phyloP scores from a whole-genome alignment of 2,329 filamentous ascomycete genomes.

The Aspergillus costaricaensis region DNA sequence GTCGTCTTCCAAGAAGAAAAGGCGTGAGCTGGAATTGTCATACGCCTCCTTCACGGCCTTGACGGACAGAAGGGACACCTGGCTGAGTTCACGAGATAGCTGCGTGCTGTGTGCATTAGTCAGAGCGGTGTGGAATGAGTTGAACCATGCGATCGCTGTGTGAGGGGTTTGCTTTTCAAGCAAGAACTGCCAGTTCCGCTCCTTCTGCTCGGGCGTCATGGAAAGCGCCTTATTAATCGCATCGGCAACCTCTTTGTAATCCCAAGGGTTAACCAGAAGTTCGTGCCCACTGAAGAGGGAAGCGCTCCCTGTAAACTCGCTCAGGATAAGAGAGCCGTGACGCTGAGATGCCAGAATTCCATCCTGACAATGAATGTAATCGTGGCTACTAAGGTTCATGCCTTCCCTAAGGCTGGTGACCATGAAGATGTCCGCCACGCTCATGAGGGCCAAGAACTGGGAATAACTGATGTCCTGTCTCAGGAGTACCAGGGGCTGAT shows the following conservation, averaged over 20 bases:
- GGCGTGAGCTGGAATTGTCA: constrained; percentile 61
- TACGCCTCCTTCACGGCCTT: constrained; percentile 66
- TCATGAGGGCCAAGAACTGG: constrained; percentile 87
- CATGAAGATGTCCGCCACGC: constrained; percentile 85
- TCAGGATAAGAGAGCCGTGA: constrained; percentile 84
- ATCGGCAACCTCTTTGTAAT: constrained; percentile 81
- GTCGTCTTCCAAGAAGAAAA: constrained; percentile 91
- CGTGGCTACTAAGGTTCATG: constrained; percentile 94
- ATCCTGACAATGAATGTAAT: constrained; percentile 90
- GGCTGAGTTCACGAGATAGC: constrained; percentile 73
- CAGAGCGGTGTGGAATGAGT: constrained; percentile 67
- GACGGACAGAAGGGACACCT: constrained; percentile 76
- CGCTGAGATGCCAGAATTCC: constrained; percentile 71
- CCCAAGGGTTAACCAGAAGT: constrained; percentile 89
- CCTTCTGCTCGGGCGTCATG: constrained; percentile 75
- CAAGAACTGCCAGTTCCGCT: constrained; percentile 71
- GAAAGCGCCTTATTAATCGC: constrained; percentile 80
- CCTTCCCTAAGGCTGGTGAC: constrained; percentile 92
- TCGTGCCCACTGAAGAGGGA: constrained; percentile 78
- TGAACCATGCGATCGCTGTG: constrained; percentile 81
- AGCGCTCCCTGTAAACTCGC: constrained; percentile 90
- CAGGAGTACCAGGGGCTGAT: constrained; percentile 87
- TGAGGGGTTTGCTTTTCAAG: constrained; percentile 72
- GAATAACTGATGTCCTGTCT: constrained; percentile 91
- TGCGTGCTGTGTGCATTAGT: constrained; percentile 77